A percentile compares a stretch with the other conserved stretches of the same genome.
Evolutionary conservation across 1,284 basidiomycete genomes (phyloP).

Genomic region (Fomitopsis betulina): DNA sequence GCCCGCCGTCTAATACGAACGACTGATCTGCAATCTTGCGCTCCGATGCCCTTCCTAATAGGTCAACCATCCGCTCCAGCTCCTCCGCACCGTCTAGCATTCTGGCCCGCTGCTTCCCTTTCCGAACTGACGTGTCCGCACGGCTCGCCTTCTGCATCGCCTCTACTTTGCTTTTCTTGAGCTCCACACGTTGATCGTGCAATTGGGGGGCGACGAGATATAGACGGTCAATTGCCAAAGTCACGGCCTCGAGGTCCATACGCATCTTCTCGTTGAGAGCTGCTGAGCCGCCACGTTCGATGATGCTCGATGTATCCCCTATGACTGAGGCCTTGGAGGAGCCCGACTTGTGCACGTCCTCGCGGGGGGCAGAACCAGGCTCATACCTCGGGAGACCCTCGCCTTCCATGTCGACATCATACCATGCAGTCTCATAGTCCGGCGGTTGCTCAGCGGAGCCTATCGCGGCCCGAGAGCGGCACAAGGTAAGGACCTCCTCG

Average conservation of each 20-base stretch:
- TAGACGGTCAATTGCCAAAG: conserved; percentile 82
- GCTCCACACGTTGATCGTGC: conserved; percentile 81
- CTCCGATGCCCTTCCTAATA: conserved; percentile 69
- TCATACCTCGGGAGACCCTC: conserved; percentile 61
- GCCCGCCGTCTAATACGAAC: conserved; percentile 55
- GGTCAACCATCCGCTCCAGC: conserved; percentile 65
- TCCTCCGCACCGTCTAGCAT: conserved; percentile 41
- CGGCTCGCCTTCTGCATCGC: conserved; percentile 61
- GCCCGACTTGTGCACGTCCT: conserved; percentile 10
- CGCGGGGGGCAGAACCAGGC: conserved; percentile 29
- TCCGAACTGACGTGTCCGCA: conserved; percentile 20
- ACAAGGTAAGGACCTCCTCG: conserved; percentile 61
- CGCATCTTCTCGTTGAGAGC: conserved; percentile 64
- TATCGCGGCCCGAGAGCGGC: conserved; percentile 29
- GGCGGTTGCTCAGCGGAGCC: conserved; percentile 49
- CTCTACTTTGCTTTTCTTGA: conserved; percentile 60
- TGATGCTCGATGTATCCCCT: not conserved
- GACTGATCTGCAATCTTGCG: conserved; percentile 65
- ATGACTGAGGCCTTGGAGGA: not conserved
- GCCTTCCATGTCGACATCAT: conserved; percentile 24
- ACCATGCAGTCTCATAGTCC: conserved; percentile 56
- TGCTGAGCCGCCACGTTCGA: conserved; percentile 5
- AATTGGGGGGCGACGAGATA: conserved; percentile 81
- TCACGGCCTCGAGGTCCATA: conserved; percentile 78
- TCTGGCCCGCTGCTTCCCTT: conserved; percentile 43